phyloP scores from a whole-genome alignment of 768 basidiomycete genomes.

The Russula lepida region DNA sequence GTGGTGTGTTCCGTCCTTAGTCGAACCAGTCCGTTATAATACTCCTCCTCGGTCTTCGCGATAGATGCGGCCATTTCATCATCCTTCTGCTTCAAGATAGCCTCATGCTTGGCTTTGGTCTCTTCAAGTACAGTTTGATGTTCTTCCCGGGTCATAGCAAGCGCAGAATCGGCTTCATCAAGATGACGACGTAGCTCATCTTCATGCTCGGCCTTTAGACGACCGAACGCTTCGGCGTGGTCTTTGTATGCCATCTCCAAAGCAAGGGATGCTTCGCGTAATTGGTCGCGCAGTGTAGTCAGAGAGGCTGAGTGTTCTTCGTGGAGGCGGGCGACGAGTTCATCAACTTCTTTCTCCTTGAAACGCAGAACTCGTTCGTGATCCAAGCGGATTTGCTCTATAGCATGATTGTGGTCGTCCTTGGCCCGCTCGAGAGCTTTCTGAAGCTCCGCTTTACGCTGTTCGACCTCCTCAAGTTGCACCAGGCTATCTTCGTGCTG shows the following conservation, averaged over 20 bases:
- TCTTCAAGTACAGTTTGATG: conserved; percentile 47
- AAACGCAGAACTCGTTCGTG: conserved; percentile 38
- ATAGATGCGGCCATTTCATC: conserved; percentile 48
- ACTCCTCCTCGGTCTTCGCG: conserved; percentile 69
- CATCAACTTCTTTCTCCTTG: conserved; percentile 37
- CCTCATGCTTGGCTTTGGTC: conserved; percentile 45
- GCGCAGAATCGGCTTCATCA: conserved; percentile 43
- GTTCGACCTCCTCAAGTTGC: conserved; percentile 46
- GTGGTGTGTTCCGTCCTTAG: conserved; percentile 66
- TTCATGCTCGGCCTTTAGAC: conserved; percentile 36
- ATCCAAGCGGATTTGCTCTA: conserved; percentile 39
- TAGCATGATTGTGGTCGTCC: conserved; percentile 38
- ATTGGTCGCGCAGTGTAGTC: conserved; percentile 26
- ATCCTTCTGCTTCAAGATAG: conserved; percentile 50
- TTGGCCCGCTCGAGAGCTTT: conserved; percentile 43
- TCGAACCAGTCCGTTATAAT: conserved; percentile 72
- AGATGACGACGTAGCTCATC: conserved; percentile 41
- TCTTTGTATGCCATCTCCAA: conserved; percentile 38
- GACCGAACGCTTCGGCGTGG: conserved; percentile 53
- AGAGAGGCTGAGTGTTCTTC: conserved; percentile 40
- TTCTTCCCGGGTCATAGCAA: conserved; percentile 42
- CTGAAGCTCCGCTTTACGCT: conserved; percentile 49
- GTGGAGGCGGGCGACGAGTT: conserved; percentile 38
- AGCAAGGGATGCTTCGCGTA: conserved; percentile 27
- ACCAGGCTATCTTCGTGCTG: conserved; percentile 48